A percentile compares a stretch with the other conserved stretches of the same genome.
These are phyloP conservation scores for Tricladium varicosporioides DNA, from an alignment of 2,329 filamentous ascomycete genomes.

Conservation along the genomic window DNA sequence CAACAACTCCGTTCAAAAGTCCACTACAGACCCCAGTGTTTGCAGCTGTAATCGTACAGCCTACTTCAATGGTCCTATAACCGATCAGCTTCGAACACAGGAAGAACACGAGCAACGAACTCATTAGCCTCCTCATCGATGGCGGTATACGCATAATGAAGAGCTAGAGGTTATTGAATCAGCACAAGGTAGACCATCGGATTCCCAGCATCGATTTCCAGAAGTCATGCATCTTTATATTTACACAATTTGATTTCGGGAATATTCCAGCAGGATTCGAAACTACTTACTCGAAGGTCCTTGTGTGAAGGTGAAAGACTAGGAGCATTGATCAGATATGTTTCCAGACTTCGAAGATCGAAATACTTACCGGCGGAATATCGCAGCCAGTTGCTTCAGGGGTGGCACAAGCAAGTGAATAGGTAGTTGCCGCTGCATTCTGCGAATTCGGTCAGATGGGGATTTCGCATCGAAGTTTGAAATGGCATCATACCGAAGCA, in stretches of 20 bases:
- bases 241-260: not conserved
- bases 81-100: too few relatives aligned
- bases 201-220: not conserved
- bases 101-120: too few relatives aligned
- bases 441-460: not conserved
- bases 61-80: too few relatives aligned
- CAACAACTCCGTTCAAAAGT: not conserved
- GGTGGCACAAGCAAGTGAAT: slow-evolving; percentile 13
- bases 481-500: slow-evolving; percentile 7
- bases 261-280: slow-evolving; percentile 9
- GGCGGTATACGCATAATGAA: too few relatives aligned
- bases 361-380: slow-evolving; percentile 11
- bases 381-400: slow-evolving; percentile 13
- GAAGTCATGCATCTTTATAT: not conserved
- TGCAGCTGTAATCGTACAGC: too few relatives aligned
- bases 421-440: slow-evolving; percentile 23
- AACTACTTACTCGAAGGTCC: slow-evolving; percentile 21
- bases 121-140: too few relatives aligned
- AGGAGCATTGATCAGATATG: not conserved
- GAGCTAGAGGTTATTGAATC: too few relatives aligned
- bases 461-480: not conserved
- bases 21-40: too few relatives aligned
- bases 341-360: not conserved
- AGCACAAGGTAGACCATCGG: too few relatives aligned
- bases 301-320: slow-evolving; percentile 24